A percentile compares a stretch with the other conserved stretches of the same genome.
phyloP scores from a whole-genome alignment of 2,329 filamentous ascomycete species.

The Sporothrix curviconia region DNA sequence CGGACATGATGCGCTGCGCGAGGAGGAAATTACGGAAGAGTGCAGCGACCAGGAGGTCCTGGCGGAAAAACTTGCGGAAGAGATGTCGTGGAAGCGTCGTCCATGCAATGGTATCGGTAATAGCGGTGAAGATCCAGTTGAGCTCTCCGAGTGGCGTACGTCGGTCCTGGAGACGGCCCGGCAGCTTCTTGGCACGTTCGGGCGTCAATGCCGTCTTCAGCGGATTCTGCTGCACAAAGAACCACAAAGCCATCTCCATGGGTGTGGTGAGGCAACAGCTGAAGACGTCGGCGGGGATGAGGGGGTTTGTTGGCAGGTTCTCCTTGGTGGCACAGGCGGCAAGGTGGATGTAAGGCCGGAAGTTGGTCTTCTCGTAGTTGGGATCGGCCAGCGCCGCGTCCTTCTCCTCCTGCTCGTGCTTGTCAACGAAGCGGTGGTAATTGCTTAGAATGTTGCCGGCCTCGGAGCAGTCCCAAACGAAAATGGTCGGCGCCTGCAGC shows the following conservation, averaged over 20 bases:
- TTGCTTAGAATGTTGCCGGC: conserved; percentile 93
- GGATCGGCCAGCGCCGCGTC: conserved; percentile 72
- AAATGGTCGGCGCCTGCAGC: conserved; percentile 91
- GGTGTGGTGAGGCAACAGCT: conserved; percentile 93
- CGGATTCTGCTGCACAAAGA: conserved; percentile 92
- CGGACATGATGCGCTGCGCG: conserved; percentile 90
- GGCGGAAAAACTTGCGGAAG: conserved; percentile 94
- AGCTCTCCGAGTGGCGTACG: conserved; percentile 90
- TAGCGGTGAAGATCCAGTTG: conserved; percentile 99
- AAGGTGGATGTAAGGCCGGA: conserved; percentile 71
- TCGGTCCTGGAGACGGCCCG: conserved; percentile 84
- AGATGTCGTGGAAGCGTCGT: conserved; percentile 83
- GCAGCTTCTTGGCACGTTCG: conserved; percentile 80
- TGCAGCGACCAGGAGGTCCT: conserved; percentile 98
- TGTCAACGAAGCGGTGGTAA: conserved; percentile 89
- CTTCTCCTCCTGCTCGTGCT: conserved; percentile 83
- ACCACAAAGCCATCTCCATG: conserved; percentile 94
- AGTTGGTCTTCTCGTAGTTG: conserved; percentile 71
- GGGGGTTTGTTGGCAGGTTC: conserved; percentile 88
- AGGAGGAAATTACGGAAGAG: conserved; percentile 94
- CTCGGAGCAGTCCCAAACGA: conserved; percentile 96
- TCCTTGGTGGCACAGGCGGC: conserved; percentile 88
- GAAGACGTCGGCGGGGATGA: conserved; percentile 89
- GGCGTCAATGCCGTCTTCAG: conserved; percentile 61
- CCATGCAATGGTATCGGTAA: conserved; percentile 98